Evolutionary conservation across 371 early-diverging fungal genomes (phyloP).

Genomic region (Enterocytospora artemiae): DNA sequence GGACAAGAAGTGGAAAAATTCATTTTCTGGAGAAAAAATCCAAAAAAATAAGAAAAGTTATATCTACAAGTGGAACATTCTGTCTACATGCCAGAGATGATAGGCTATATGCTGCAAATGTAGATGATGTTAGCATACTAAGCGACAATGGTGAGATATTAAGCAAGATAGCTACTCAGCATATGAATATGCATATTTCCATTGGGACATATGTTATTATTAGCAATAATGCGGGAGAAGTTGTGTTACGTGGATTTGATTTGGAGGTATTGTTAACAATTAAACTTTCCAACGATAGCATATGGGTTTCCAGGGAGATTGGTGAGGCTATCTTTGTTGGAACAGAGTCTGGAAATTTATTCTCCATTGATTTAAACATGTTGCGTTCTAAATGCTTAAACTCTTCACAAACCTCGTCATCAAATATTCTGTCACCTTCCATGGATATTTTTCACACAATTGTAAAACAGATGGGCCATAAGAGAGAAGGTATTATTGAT

Average conservation of each 20-base stretch:
- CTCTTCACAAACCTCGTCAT: no score
- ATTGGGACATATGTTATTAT: slow-evolving; percentile 7
- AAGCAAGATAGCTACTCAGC: background rate
- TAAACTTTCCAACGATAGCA: slow-evolving; percentile 15
- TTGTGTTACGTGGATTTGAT: slow-evolving; percentile 12
- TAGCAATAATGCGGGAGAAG: slow-evolving; percentile 8
- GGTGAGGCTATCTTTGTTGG: slow-evolving; percentile 10
- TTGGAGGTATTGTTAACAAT: background rate
- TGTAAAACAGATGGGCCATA: slow-evolving; percentile 6
- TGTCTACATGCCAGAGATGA: background rate
- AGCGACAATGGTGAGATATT: background rate
- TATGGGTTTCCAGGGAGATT: slow-evolving; percentile 19
- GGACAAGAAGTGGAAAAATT: slow-evolving; percentile 1
- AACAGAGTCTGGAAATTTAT: slow-evolving; percentile 21
- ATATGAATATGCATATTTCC: slow-evolving; percentile 28
- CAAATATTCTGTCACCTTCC: no score
- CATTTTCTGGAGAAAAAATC: slow-evolving; percentile 10
- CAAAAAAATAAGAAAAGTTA: background rate
- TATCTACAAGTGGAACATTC: slow-evolving; percentile 25
- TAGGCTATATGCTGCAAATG: slow-evolving; percentile 22
- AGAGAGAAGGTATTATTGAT: slow-evolving; percentile 18
- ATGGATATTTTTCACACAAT: no score
- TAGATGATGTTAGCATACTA: background rate
- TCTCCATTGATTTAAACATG: slow-evolving; percentile 2
- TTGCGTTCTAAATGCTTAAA: no score